These are phyloP conservation scores for Trichodelitschia bisporula DNA, from an alignment of 495 filamentous ascomycete species.

Conservation along the genomic window DNA sequence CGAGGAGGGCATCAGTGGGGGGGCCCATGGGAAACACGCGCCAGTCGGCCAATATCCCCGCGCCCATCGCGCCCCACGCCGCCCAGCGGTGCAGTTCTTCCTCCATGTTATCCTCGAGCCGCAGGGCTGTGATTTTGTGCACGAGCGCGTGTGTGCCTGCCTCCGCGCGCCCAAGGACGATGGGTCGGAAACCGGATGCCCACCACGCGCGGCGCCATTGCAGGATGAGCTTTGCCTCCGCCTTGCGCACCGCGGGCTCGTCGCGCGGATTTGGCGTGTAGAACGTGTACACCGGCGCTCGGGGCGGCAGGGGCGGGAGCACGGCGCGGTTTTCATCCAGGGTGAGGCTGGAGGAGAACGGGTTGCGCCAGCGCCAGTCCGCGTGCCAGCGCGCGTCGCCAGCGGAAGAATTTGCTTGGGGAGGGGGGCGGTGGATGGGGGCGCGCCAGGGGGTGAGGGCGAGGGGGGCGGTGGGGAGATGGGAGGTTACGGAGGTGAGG, in stretches of 20 bases:
- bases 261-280: conserved; percentile 48
- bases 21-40: conserved; percentile 66
- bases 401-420: conserved; percentile 50
- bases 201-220: conserved; percentile 87
- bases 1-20: conserved; percentile 45
- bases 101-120: conserved; percentile 28
- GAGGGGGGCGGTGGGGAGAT: no score
- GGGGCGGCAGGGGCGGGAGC: conserved; percentile 47
- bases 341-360: conserved; percentile 68
- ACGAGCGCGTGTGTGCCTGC: conserved; percentile 70
- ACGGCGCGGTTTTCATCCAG: conserved; percentile 71
- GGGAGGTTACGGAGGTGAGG: no score
- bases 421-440: no score
- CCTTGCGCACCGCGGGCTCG: conserved; percentile 21
- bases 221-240: conserved; percentile 56
- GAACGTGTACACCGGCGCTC: conserved; percentile 77
- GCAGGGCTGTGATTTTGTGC: conserved; percentile 33
- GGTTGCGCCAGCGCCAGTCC: conserved; percentile 70
- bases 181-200: conserved; percentile 71
- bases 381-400: conserved; percentile 66
- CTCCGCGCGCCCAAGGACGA: conserved; percentile 57
- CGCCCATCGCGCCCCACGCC: conserved; percentile 85
- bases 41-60: conserved; percentile 58
- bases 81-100: conserved; percentile 63
- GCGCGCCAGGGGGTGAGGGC: no score